Conservation (phyloP, 2,329 filamentous ascomycete genomes). For the Colletotrichum scovillei region DNA sequence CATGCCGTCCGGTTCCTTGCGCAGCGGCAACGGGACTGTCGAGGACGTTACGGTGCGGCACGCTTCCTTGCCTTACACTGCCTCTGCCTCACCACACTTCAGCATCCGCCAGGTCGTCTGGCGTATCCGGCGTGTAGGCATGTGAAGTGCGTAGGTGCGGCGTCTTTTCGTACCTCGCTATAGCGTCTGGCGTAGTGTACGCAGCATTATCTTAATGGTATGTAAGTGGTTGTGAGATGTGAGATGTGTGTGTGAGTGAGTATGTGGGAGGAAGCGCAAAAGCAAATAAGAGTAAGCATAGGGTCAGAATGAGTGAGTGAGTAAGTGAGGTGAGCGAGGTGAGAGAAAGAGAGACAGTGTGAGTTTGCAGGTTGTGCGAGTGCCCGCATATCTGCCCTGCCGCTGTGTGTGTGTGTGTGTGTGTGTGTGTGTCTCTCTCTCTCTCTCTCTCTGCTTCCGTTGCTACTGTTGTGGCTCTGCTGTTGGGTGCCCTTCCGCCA, state of each 20-base stretch:
- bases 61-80: constrained; percentile 5
- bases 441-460: background rate
- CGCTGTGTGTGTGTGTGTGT: background rate
- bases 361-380: background rate
- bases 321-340: background rate
- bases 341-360: background rate
- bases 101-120: constrained; percentile 8
- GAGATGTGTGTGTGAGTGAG: background rate
- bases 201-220: background rate
- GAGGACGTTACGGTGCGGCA: constrained; percentile 1
- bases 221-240: background rate
- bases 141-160: background rate
- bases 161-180: background rate
- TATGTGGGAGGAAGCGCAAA: background rate
- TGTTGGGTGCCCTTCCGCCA: background rate
- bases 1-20: background rate
- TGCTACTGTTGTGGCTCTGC: background rate
- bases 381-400: background rate
- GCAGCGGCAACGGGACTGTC: background rate
- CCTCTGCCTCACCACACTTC: constrained; percentile 9
- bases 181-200: background rate
- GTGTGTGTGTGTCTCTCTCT: no score
- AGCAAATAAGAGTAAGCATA: background rate
- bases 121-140: constrained; percentile 13
- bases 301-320: no score